Percentiles rank a stretch among this genome's conserved stretches.
These are phyloP conservation scores for Nectriaceae sp. DNA, from an alignment of 2,329 filamentous ascomycete species.

Conservation along the genomic window DNA sequence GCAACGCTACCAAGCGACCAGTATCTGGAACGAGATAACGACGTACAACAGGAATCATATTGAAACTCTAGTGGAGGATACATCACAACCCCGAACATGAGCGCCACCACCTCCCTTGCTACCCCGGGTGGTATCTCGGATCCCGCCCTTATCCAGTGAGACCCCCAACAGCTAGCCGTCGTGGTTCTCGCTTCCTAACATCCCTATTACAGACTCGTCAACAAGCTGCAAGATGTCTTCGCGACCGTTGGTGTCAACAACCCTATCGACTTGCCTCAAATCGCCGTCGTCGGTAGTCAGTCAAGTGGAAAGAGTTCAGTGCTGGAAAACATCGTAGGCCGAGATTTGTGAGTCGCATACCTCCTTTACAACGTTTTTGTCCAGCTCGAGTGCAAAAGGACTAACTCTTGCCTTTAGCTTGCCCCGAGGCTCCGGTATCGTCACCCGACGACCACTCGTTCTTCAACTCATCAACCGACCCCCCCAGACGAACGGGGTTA, in stretches of 20 bases:
- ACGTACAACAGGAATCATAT: constrained; percentile 13
- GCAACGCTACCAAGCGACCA: neutral
- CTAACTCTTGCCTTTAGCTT: constrained; percentile 58
- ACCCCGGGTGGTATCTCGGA: constrained; percentile 63
- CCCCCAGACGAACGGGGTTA: constrained; percentile 72
- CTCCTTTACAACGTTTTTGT: constrained; percentile 10
- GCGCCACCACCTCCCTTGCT: constrained; percentile 37
- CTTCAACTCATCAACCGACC: constrained; percentile 96
- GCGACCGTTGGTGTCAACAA: constrained; percentile 98
- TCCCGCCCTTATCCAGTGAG: constrained; percentile 66
- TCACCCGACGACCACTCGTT: constrained; percentile 92
- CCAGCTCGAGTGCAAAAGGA: neutral
- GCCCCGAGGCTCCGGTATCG: constrained; percentile 95
- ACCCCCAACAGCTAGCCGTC: constrained; percentile 18
- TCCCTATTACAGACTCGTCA: constrained; percentile 68
- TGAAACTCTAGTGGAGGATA: constrained; percentile 13
- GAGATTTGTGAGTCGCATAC: constrained; percentile 81
- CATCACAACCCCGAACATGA: constrained; percentile 32
- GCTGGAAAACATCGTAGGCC: constrained; percentile 95
- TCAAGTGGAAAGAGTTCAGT: constrained; percentile 99
- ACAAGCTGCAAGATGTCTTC: constrained; percentile 99
- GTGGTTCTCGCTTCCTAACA: constrained; percentile 21
- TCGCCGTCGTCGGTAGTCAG: constrained; percentile 96
- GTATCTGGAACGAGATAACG: neutral
- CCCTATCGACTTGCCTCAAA: constrained; percentile 97